Percentiles rank a stretch among this genome's conserved stretches.
Conservation (phyloP, 345 rosid genomes). For the Microcos paniculata region DNA sequence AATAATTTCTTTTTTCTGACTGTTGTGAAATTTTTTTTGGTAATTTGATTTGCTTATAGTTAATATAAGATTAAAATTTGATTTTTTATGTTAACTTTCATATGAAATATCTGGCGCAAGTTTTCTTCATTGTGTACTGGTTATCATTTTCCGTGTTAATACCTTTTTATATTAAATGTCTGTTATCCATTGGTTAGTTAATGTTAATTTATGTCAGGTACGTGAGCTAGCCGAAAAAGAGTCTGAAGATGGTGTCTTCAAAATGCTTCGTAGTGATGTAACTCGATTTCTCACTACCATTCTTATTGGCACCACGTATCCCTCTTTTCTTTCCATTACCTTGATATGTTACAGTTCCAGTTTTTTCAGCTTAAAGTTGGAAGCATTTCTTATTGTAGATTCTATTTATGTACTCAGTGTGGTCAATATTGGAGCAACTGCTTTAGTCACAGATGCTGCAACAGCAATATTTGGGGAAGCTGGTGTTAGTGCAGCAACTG, state of each 20-base stretch:
- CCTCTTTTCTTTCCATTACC: conserved; percentile 23
- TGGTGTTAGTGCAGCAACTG: conserved; percentile 99
- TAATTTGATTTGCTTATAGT: not conserved
- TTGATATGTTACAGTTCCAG: conserved; percentile 10
- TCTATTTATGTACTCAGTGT: conserved; percentile 54
- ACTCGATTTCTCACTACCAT: conserved; percentile 98
- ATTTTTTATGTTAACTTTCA: too few relatives aligned
- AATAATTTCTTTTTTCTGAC: not conserved
- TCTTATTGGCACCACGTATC: conserved; percentile 98
- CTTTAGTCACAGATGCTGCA: conserved; percentile 96
- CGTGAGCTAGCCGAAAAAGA: conserved; percentile 98
- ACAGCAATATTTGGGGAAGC: conserved; percentile 99
- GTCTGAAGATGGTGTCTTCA: conserved; percentile 92
- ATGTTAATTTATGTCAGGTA: conserved; percentile 50
- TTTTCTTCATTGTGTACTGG: not conserved
- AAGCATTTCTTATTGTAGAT: conserved; percentile 32
- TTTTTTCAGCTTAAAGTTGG: conserved; percentile 2
- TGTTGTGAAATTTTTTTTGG: not conserved
- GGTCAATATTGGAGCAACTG: conserved; percentile 98
- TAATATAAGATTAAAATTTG: not conserved
- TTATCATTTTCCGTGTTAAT: not conserved
- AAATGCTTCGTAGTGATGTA: conserved; percentile 93
- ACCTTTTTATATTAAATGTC: not conserved
- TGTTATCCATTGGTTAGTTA: conserved; percentile 22
- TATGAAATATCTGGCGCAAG: not conserved